Evolutionary conservation across 2,329 filamentous ascomycete genomes (phyloP).

Genomic region (Grosmannia serpens): DNA sequence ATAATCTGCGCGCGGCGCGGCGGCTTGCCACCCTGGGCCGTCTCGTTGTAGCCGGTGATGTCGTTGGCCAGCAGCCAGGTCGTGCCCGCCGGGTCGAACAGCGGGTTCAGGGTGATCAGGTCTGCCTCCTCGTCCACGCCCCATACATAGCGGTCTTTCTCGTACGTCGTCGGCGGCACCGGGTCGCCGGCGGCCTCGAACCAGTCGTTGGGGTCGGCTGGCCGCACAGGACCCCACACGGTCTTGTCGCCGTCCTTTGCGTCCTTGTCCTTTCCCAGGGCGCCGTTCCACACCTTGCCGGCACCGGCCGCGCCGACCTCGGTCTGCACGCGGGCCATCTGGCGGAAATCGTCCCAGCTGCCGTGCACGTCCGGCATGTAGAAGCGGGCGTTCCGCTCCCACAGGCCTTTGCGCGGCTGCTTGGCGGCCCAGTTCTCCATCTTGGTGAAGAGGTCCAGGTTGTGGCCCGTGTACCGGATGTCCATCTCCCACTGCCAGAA

Average conservation of each 20-base stretch:
- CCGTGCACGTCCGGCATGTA: conserved; percentile 69
- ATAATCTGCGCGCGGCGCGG: conserved; percentile 80
- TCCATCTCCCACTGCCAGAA: conserved; percentile 98
- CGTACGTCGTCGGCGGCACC: conserved; percentile 56
- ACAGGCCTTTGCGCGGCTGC: conserved; percentile 69
- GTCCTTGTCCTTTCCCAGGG: conserved; percentile 27
- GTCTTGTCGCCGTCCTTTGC: conserved; percentile 37
- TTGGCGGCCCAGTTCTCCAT: conserved; percentile 56
- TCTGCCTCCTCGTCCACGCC: conserved; percentile 86
- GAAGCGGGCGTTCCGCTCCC: conserved; percentile 70
- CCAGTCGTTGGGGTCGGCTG: conserved; percentile 55
- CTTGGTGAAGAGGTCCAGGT: conserved; percentile 62
- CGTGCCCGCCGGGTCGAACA: conserved; percentile 82
- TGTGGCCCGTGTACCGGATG: conserved; percentile 79
- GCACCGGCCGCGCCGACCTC: conserved; percentile 55
- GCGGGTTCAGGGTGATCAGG: conserved; percentile 80
- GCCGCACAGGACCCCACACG: conserved; percentile 76
- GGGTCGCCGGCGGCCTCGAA: conserved; percentile 65
- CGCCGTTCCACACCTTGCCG: conserved; percentile 55
- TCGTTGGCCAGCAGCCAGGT: conserved; percentile 74
- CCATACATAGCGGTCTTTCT: conserved; percentile 75
- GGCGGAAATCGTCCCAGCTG: conserved; percentile 67
- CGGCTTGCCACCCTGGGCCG: conserved; percentile 36
- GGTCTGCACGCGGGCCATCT: conserved; percentile 64
- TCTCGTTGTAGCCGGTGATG: conserved; percentile 71